Evolutionary conservation across 495 filamentous ascomycete species (phyloP), one percentile per base, ranked within the genome.

Genomic region (Aspergillus steynii): DNA sequence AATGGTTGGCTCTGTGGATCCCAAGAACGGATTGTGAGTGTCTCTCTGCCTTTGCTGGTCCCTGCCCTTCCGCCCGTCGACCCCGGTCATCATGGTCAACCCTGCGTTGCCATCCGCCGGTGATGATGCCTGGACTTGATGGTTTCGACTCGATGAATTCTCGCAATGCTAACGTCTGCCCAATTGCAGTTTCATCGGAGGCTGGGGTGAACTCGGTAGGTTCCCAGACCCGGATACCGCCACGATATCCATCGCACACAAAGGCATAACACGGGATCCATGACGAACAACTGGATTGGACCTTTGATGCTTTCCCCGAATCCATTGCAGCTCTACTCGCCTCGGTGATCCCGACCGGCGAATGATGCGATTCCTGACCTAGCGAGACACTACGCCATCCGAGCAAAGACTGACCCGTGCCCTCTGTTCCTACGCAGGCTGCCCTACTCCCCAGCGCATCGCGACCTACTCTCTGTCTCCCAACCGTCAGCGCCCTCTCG

Each of bases 131-230:
- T 27, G 42, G 3, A 50, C 31, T 27, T 5, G 2, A 8, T 29
- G 34, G 27, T 2, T 47, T 56, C n/a, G 1, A 29, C 29, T 25
- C 1, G 4, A 32, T 25, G 42, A 12, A n/a, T 55, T 5, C 25
- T 2, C 47, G 45, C 46, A 50, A 56, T 68, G 53, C 73, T 79
- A 58, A 78, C 67, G 64, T 54, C 29, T 46, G 27, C 48, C 14
- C 65, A 12, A 56, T n/a, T 63, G 67, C 71, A 97, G 93, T 61
- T 97, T 81, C 76, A 78, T 96, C 51, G 95, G 94, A 70, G 73
- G 70, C 72, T 98, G 93, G 94, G 94, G 94, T 67, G 80, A 80
- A 69, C 76, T 97, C 60, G 94, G 91, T 95, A 86, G 78, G 86
- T 86, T 61, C 57, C 27, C 62, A 53, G 50, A 62, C 51, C 53